Conservation (phyloP, 2,329 filamentous ascomycete genomes). For the Trichoderma simmonsii region DNA sequence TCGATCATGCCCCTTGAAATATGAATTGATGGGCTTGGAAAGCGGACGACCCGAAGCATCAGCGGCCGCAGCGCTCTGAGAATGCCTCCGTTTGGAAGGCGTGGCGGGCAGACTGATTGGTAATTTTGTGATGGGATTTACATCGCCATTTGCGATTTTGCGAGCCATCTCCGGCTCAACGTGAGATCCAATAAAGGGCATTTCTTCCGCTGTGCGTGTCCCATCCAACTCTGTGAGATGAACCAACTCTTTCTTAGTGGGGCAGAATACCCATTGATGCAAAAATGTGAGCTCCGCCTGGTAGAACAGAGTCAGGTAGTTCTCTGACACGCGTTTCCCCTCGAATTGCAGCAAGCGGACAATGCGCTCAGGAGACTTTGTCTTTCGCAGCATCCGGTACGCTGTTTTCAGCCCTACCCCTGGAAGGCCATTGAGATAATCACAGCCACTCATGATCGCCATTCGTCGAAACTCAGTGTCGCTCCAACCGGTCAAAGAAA, state of each 20-base stretch:
- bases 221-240: slow-evolving; percentile 67
- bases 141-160: slow-evolving; percentile 73
- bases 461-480: slow-evolving; percentile 89
- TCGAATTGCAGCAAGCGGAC: slow-evolving; percentile 84
- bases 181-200: slow-evolving; percentile 77
- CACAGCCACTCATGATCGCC: slow-evolving; percentile 95
- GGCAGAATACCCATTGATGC: slow-evolving; percentile 93
- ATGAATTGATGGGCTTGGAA: slow-evolving; percentile 52
- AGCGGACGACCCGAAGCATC: slow-evolving; percentile 26
- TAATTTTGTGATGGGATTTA: slow-evolving; percentile 87
- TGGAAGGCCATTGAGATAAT: slow-evolving; percentile 84
- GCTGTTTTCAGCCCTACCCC: slow-evolving; percentile 91
- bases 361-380: slow-evolving; percentile 81
- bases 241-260: slow-evolving; percentile 65
- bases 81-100: slow-evolving; percentile 43
- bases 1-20: slow-evolving; percentile 49
- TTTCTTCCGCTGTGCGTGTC: slow-evolving; percentile 62
- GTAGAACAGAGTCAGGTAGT: slow-evolving; percentile 77
- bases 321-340: slow-evolving; percentile 77
- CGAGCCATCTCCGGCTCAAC: slow-evolving; percentile 67
- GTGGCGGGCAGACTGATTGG: slow-evolving; percentile 46
- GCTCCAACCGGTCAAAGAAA: slow-evolving; percentile 88
- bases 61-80: slow-evolving; percentile 31
- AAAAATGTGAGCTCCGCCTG: slow-evolving; percentile 91
- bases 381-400: slow-evolving; percentile 82